Conservation (phyloP, 352 stramenopile species). For the Pythium scleroteichum region DNA sequence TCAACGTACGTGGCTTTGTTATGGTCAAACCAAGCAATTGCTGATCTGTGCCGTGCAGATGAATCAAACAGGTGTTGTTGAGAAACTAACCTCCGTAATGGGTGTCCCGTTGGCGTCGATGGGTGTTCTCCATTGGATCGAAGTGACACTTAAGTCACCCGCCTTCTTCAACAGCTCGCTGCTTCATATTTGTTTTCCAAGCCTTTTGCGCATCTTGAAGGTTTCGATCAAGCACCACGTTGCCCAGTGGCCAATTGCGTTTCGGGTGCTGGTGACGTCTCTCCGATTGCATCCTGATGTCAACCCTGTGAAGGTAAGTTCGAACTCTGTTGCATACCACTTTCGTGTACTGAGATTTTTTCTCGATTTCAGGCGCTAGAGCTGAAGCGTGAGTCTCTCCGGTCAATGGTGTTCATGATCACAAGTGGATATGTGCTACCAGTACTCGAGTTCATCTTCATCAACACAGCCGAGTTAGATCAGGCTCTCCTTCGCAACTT, state of each 20-base stretch:
- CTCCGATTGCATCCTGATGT: conserved; percentile 73
- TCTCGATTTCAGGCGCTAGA: conserved; percentile 50
- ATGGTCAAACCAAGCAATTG: background rate
- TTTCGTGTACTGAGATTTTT: too few species aligned
- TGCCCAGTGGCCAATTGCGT: conserved; percentile 82
- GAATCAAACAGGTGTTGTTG: conserved; percentile 82
- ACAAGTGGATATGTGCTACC: conserved; percentile 84
- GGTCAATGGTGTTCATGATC: conserved; percentile 89
- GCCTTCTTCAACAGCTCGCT: conserved; percentile 84
- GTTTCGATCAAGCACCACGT: conserved; percentile 77
- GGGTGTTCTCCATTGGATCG: conserved; percentile 83
- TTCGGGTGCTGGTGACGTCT: conserved; percentile 75
- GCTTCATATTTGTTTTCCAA: conserved; percentile 85
- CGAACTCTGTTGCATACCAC: too few species aligned
- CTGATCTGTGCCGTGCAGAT: conserved; percentile 42
- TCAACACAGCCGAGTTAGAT: conserved; percentile 79
- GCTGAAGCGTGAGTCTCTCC: conserved; percentile 80
- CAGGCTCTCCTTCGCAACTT: conserved; percentile 86
- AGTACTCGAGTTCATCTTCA: conserved; percentile 81
- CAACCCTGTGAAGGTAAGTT: conserved; percentile 76
- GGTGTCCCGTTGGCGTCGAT: conserved; percentile 81
- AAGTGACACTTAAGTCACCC: conserved; percentile 71
- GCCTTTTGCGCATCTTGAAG: conserved; percentile 74
- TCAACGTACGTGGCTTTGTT: conserved; percentile 54
- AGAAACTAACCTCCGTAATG: conserved; percentile 80